Percentiles rank a stretch among this genome's conserved stretches.
These are phyloP conservation scores for Botrytis pseudocinerea DNA, from an alignment of 2,329 filamentous ascomycete species.

Conservation along the genomic window DNA sequence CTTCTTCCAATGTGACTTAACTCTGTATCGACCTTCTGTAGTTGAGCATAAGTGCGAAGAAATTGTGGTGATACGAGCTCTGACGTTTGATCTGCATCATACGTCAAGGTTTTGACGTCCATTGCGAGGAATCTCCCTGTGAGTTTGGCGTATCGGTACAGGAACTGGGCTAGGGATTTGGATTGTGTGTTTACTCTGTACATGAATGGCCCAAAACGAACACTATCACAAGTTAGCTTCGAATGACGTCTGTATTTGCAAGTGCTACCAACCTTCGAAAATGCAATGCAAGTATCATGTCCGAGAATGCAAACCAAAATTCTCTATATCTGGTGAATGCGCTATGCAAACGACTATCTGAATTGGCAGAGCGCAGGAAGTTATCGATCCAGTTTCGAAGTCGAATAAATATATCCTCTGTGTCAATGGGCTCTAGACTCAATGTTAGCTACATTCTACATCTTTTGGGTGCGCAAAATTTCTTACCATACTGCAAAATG, in stretches of 20 bases:
- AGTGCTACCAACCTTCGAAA: conserved; percentile 46
- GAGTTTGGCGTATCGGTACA: conserved; percentile 47
- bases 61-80: conserved; percentile 49
- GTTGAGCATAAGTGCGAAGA: conserved; percentile 47
- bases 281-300: conserved; percentile 48
- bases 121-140: conserved; percentile 54
- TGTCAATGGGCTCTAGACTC: conserved; percentile 45
- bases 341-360: conserved; percentile 44
- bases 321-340: conserved; percentile 48
- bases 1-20: conserved; percentile 40
- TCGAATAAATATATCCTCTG: conserved; percentile 48
- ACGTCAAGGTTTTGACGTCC: conserved; percentile 46
- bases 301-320: conserved; percentile 57
- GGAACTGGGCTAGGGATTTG: conserved; percentile 36
- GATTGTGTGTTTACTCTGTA: conserved; percentile 31
- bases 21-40: conserved; percentile 42
- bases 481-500: conserved; percentile 45
- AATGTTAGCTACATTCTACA: conserved; percentile 33
- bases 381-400: conserved; percentile 53
- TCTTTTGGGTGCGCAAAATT: conserved; percentile 23
- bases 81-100: conserved; percentile 40
- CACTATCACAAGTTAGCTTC: conserved; percentile 33
- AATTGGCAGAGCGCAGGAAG: conserved; percentile 48
- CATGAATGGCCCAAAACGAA: conserved; percentile 40
- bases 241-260: background rate